phyloP scores from a whole-genome alignment of 2,329 filamentous ascomycete genomes.

The Cercospora sesami region DNA sequence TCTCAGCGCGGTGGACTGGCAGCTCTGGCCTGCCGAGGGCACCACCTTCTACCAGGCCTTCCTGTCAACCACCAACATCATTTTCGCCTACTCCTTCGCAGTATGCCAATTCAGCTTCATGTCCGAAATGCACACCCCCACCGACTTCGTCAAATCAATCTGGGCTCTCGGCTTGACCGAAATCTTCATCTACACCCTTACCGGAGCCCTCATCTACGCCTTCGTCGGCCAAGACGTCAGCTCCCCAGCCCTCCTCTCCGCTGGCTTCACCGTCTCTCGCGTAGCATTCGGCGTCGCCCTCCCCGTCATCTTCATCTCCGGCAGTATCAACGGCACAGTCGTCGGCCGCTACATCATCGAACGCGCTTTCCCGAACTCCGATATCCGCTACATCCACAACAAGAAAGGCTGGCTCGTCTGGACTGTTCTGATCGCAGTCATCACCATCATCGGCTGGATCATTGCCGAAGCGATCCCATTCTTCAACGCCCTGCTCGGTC shows the following conservation, averaged over 20 bases:
- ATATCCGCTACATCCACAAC: conserved; percentile 47
- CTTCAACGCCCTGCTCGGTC: conserved; percentile 67
- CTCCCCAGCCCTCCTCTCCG: conserved; percentile 67
- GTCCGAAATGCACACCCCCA: conserved; percentile 64
- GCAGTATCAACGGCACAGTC: conserved; percentile 66
- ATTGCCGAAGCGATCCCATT: conserved; percentile 72
- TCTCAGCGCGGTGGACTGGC: conserved; percentile 38
- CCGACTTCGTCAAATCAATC: conserved; percentile 60
- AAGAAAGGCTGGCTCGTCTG: conserved; percentile 56
- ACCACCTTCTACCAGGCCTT: conserved; percentile 58
- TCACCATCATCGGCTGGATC: conserved; percentile 66
- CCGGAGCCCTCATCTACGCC: conserved; percentile 67
- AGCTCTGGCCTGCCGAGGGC: conserved; percentile 38
- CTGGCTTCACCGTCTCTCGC: conserved; percentile 58
- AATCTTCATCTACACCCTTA: conserved; percentile 63
- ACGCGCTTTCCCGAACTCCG: conserved; percentile 60
- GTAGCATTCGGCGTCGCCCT: conserved; percentile 69
- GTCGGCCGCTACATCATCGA: conserved; percentile 60
- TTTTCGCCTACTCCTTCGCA: conserved; percentile 61
- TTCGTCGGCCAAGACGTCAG: conserved; percentile 63
- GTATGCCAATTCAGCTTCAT: conserved; percentile 68
- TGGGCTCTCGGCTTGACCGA: conserved; percentile 64
- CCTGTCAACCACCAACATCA: conserved; percentile 67
- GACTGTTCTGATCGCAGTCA: conserved; percentile 57
- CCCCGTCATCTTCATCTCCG: conserved; percentile 71